Base-by-base conservation (phyloP, 192 early-diverging fungal genomes). In the Backusella liffmaniae region DNA sequence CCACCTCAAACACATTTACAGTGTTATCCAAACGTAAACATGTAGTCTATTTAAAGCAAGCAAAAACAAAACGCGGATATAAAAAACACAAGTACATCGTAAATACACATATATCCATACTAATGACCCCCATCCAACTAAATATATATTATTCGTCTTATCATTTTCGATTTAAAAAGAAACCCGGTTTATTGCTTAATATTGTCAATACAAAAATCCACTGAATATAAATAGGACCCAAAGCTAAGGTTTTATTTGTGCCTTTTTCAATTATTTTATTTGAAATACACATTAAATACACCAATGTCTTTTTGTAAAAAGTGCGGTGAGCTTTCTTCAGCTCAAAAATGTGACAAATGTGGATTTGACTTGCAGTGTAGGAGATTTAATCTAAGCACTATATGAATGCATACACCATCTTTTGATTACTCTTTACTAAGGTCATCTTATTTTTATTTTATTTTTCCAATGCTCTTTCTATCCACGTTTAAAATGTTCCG, bases 281-380 rank as follows among this genome's bases (percentile, higher is more conserved):
- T 4, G 12, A 26, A 62, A 29, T 62, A 62, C 12, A 62, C 56
- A 62, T 23, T 16, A 16, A n/a, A 46, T 13, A 39, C 30, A 30
- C 1, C 4, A 59, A 73, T 73, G 72, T 32, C 56, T 21, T 73
- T 65, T 66, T 73, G 72, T 65, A 62, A 21, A 26, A 21, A 30
- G 16, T 73, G 72, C n/a, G 72, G 72, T 5, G 56, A 73, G 59
- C 51, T 73, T 41, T 59, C 35, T 39, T 10, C n/a, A 30, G 23
- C 37, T 36, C 34, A 62, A 23, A 66, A 37, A 29, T 73, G 72
- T 41, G 59, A 9, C 6, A 34, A 21, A 26, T 73, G 72, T 73
- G 53, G 72, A 72, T 30, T 3, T 49, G 35, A 41, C 39, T 34
- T 51, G 15, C 36, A 49, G 51, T 72, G 70, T 72, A 72, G 44